Evolutionary conservation across 2,329 filamentous ascomycete species (phyloP), one percentile per base, ranked within the genome.

Genomic region (Colletotrichum limetticola): DNA sequence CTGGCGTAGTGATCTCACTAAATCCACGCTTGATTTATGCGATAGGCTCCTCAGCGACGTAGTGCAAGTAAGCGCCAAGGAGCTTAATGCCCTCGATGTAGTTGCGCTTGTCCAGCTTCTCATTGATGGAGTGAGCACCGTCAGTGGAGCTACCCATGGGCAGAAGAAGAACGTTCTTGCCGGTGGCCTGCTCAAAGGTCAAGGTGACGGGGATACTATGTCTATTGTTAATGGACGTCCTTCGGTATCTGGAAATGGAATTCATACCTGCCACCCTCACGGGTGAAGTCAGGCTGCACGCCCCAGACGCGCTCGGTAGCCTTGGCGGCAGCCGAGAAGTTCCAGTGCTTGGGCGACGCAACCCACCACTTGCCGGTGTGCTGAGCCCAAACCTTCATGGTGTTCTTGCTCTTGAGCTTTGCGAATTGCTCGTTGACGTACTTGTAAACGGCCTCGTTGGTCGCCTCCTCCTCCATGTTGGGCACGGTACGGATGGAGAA

Each of bases 311-410:
- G 91, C 87, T 98, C 93, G 42, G 97, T 95, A n/a, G 97, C 97
- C 89, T 98, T 98, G 80, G 93, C 91, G 16, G 97, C 97, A 30
- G 96, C 96, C 35, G 91, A 90, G 86, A 98, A 99, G 89, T 99
- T 99, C 95, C 97, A 98, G 89, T 99, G 96, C 86, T 97, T 97
- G 35, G 97, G 96, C 80, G 93, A 95, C 59, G 97, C 95, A 60
- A 97, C 95, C 97, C 97, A 99, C 97, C 97, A 99, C 86, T 98
- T 98, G 78, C 97, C 97, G 72, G 92, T 92, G 87, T 99, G 97
- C 84, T 96, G 92, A 71, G 95, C 88, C 80, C 88, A 91, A 66
- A 95, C 92, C 78, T 94, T 94, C 80, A 97, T 84, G 19, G 89
- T 95, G 88, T 99, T 99, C 89, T 99, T 99, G 84, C 93, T 97